Evolutionary conservation across 2,329 filamentous ascomycete species (phyloP).

Genomic region (Sporothrix dimorphospora): DNA sequence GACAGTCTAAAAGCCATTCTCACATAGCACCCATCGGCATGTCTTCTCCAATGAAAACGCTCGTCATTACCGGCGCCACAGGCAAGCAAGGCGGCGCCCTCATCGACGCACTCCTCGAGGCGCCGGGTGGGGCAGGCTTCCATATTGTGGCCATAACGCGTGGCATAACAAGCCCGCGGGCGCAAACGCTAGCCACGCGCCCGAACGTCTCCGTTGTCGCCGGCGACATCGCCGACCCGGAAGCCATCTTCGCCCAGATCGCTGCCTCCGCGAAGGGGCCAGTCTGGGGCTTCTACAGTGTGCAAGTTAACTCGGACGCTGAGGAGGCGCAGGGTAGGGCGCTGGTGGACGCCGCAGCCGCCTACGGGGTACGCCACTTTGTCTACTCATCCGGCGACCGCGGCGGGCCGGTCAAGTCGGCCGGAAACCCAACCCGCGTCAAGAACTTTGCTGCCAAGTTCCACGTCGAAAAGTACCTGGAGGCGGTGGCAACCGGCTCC

Average conservation of each 20-base stretch:
- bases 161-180: conserved; percentile 48
- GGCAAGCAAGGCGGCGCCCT: conserved; percentile 40
- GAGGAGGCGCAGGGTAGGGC: conserved; percentile 55
- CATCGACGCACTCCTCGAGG: conserved; percentile 36
- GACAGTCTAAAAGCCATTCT: neutral
- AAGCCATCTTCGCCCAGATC: conserved; percentile 52
- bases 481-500: conserved; percentile 41
- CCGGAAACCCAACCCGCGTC: conserved; percentile 54
- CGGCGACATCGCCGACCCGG: conserved; percentile 56
- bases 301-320: conserved; percentile 52
- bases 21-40: neutral
- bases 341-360: conserved; percentile 55
- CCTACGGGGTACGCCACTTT: conserved; percentile 57
- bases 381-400: conserved; percentile 67
- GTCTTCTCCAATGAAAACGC: conserved; percentile 3
- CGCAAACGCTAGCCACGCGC: conserved; percentile 46
- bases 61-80: conserved; percentile 39
- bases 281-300: conserved; percentile 60
- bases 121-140: conserved; percentile 19
- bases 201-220: conserved; percentile 56
- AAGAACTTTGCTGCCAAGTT: conserved; percentile 64
- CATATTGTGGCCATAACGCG: conserved; percentile 61
- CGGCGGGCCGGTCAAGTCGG: conserved; percentile 56
- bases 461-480: conserved; percentile 61
- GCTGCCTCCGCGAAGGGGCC: conserved; percentile 34